Evolutionary conservation across 169 alveolate genomes (phyloP).

Genomic region (Cystoisospora suis): DNA sequence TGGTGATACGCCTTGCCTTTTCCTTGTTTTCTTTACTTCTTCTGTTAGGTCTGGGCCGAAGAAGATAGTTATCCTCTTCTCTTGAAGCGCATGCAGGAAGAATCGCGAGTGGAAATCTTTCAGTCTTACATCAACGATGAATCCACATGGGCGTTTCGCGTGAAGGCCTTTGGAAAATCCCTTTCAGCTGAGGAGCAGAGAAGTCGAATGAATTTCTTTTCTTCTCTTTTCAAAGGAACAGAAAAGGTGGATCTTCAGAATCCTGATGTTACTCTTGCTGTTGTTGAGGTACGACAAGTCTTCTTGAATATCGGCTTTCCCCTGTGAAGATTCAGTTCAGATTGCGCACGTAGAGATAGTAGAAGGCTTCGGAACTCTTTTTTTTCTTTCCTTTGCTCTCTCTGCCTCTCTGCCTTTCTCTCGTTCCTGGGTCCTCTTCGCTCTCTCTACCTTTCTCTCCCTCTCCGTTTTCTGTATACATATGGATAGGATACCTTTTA

Average conservation of each 20-base stretch:
- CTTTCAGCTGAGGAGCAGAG: constrained; percentile 27
- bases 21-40: background rate
- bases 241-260: constrained; percentile 5
- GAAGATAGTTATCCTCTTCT: constrained; percentile 31
- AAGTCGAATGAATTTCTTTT: constrained; percentile 22
- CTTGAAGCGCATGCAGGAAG: background rate
- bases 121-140: constrained; percentile 1
- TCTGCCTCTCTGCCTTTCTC: background rate
- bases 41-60: constrained; percentile 63
- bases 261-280: constrained; percentile 37
- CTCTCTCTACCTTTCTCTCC: too few species aligned
- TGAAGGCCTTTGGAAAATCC: constrained; percentile 41
- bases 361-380: background rate
- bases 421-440: too few species aligned
- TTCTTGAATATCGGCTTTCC: too few species aligned
- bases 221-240: background rate
- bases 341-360: too few species aligned
- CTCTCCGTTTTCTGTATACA: too few species aligned
- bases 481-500: too few species aligned
- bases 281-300: constrained; percentile 44
- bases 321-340: too few species aligned
- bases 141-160: constrained; percentile 53
- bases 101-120: background rate
- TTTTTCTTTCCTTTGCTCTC: background rate
- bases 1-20: too few species aligned